phyloP scores from a whole-genome alignment of 169 alveolate genomes.

The Fabrea salina region DNA sequence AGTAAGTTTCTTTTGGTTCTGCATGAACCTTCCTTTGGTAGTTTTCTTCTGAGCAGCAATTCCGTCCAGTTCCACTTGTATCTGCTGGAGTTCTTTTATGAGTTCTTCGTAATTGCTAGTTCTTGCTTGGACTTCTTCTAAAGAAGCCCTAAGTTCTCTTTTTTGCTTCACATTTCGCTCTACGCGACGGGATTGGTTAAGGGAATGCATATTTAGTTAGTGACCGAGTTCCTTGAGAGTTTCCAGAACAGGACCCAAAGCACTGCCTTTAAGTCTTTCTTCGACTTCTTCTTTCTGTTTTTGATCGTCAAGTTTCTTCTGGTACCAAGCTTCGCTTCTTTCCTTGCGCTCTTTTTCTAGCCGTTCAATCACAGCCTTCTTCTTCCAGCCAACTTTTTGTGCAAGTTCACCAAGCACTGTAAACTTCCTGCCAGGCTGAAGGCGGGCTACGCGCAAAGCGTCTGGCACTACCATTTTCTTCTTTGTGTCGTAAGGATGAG shows the following conservation, averaged over 20 bases:
- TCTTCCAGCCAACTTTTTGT: conserved; percentile 91
- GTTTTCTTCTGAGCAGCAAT: no score
- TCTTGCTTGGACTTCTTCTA: no score
- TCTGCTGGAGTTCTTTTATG: no score
- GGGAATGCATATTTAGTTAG: no score
- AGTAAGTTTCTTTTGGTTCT: no score
- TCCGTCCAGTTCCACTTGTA: no score
- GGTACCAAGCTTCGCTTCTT: conserved; percentile 79
- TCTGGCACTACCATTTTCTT: conserved; percentile 92
- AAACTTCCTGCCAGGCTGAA: conserved; percentile 77
- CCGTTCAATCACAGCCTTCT: conserved; percentile 79
- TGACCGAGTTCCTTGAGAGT: not conserved
- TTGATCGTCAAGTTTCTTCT: conserved; percentile 53
- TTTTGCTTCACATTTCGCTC: no score
- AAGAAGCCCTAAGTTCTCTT: no score
- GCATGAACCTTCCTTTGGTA: no score
- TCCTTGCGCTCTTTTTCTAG: conserved; percentile 91
- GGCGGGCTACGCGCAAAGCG: conserved; percentile 88
- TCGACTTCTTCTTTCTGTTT: not conserved
- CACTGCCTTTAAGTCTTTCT: conserved; percentile 32
- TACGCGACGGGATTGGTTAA: no score
- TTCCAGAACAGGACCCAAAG: not conserved
- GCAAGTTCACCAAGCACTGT: conserved; percentile 91
- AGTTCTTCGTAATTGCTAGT: no score
- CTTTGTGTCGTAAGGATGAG: conserved; percentile 92